These are phyloP conservation scores for Rhizoctonia solani DNA, from an alignment of 1,284 basidiomycete genomes.

Conservation along the genomic window DNA sequence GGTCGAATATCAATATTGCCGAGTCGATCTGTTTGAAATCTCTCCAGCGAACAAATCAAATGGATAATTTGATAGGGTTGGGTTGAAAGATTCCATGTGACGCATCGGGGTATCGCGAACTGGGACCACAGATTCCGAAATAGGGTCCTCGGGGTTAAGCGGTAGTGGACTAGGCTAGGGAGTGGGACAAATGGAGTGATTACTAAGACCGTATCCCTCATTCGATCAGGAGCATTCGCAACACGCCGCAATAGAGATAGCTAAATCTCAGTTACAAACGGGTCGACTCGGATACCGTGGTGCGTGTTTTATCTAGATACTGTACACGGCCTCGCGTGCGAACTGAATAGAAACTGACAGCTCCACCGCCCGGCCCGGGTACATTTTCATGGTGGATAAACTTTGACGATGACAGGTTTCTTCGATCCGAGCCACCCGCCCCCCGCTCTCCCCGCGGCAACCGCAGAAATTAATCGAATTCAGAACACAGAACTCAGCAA, in stretches of 20 bases:
- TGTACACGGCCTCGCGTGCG: background rate
- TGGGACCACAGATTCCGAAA: background rate
- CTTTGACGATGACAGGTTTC: no score
- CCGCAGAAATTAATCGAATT: no score
- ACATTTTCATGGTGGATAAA: no score
- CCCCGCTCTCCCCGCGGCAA: no score
- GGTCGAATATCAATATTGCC: background rate
- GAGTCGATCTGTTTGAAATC: constrained; percentile 17
- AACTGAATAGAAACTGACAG: no score
- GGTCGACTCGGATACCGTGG: background rate
- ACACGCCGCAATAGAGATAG: background rate
- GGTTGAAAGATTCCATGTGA: background rate
- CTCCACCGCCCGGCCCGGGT: no score
- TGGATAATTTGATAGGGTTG: background rate
- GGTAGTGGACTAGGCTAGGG: background rate
- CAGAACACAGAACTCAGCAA: no score
- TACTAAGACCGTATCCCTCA: background rate
- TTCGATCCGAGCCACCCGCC: no score
- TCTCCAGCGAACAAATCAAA: background rate
- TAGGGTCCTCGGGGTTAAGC: background rate
- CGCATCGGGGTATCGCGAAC: background rate
- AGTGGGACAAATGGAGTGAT: background rate
- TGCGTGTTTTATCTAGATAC: background rate
- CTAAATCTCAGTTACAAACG: background rate
- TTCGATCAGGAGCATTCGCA: no score